Base-by-base conservation (phyloP, 164 flowering plant genomes). In the Cinnamomum micranthum region DNA sequence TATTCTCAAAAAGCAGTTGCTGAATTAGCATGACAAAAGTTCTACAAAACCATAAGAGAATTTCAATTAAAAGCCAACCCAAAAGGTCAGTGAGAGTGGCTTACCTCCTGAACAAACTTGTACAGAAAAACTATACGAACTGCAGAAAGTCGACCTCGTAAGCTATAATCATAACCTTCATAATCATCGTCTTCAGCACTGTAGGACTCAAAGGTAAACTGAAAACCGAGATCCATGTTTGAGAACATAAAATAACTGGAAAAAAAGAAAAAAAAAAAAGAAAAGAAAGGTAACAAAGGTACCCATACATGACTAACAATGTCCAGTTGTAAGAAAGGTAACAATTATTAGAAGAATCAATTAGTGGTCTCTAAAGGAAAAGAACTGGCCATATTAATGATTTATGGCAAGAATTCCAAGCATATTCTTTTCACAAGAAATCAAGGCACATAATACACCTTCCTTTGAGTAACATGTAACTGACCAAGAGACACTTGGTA, bases 51-150 rank as follows among this genome's bases (percentile, higher is more conserved):
- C 47, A 41, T 7, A 9, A 41, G 47, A 41, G 47, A 41, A 41
- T 7, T 41, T 41, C 47, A 41, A 41, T 41, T 41, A 41, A 41
- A 13, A 55, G 60, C 60, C 17, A 55, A 20, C 2, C n/a, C 60
- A 17, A 7, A 41, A 9, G 47, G 11, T 41, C 47, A 7, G 47
- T 7, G 47, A 41, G 47, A 41, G 47, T 41, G 47, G 47, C 84
- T 74, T 76, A 95, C 99, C 99, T 95, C 99, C 75, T 89, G 92
- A 71, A 95, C 88, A 86, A 95, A 95, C 81, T 92, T 90, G 82
- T 95, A 90, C 19, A 95, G 97, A 80, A 95, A 91, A 73, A 95
- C 90, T 76, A 95, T 90, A 69, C 97, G 99, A 70, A 95, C 98
- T 33, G 94, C 97, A 72, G 98, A 93, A 76, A 95, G 95, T 59